Conservation (phyloP, 768 basidiomycete genomes). For the Podaxis carcinomalis region DNA sequence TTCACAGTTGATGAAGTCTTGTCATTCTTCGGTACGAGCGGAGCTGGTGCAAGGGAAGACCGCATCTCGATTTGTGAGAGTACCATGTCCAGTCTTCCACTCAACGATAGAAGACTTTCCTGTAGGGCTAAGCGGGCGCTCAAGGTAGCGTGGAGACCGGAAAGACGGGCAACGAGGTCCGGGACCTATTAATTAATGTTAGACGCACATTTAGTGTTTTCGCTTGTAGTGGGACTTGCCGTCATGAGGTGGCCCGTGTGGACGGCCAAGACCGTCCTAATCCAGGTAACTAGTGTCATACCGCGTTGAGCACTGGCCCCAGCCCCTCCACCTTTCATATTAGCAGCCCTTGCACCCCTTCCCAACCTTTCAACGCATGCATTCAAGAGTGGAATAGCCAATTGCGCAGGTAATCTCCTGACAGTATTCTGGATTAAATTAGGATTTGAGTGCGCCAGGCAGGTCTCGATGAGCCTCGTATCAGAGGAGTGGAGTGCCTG, state of each 20-base stretch:
- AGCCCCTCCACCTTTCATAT: constrained; percentile 73
- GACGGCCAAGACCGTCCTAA: constrained; percentile 75
- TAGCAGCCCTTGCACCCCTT: constrained; percentile 63
- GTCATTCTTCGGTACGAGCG: constrained; percentile 39
- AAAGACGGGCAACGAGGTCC: constrained; percentile 82
- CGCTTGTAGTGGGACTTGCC: constrained; percentile 40
- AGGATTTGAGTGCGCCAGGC: constrained; percentile 79
- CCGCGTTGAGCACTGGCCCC: constrained; percentile 80
- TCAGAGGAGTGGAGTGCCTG: constrained; percentile 97
- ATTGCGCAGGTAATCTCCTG: constrained; percentile 76
- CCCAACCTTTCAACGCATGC: constrained; percentile 89
- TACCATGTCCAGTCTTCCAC: constrained; percentile 90
- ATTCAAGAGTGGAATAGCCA: constrained; percentile 80
- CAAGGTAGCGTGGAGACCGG: constrained; percentile 79
- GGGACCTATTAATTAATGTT: constrained; percentile 61
- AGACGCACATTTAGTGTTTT: not conserved
- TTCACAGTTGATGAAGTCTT: constrained; percentile 27
- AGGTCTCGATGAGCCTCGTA: constrained; percentile 80
- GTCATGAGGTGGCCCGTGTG: constrained; percentile 95
- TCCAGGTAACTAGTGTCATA: constrained; percentile 66
- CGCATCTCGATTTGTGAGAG: constrained; percentile 91
- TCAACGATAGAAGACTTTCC: constrained; percentile 78
- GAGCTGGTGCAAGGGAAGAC: constrained; percentile 62
- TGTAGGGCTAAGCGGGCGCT: constrained; percentile 78
- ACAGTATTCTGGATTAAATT: constrained; percentile 84